phyloP scores from a whole-genome alignment of 179 eudicot species.

The Beta corolliflora region DNA sequence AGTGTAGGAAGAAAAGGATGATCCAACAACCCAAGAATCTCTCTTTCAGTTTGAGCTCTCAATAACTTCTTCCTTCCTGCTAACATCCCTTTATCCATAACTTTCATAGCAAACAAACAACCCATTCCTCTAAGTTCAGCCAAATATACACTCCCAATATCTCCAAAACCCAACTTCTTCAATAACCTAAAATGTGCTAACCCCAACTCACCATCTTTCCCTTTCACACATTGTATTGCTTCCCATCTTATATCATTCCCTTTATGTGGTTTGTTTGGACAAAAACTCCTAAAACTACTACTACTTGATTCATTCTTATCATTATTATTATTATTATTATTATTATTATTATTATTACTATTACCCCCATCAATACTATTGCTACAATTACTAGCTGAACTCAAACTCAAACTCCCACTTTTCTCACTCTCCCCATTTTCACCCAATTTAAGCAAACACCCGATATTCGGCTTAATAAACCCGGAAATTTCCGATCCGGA shows the following conservation, averaged over 20 bases:
- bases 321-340: too few relatives aligned
- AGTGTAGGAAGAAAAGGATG: slow-evolving; percentile 85
- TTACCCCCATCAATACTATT: slow-evolving; percentile 29
- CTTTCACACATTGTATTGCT: slow-evolving; percentile 57
- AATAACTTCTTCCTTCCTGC: slow-evolving; percentile 67
- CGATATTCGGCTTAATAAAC: background rate
- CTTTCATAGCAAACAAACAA: slow-evolving; percentile 81
- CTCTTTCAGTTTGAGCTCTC: slow-evolving; percentile 82
- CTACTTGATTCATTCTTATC: background rate
- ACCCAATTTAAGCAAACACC: slow-evolving; percentile 5
- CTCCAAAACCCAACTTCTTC: slow-evolving; percentile 87
- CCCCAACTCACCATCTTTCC: slow-evolving; percentile 63
- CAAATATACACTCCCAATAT: slow-evolving; percentile 84
- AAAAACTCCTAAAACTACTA: slow-evolving; percentile 42
- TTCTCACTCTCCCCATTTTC: slow-evolving; percentile 45
- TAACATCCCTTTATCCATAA: slow-evolving; percentile 80
- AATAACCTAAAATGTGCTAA: slow-evolving; percentile 67
- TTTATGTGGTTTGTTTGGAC: slow-evolving; percentile 63
- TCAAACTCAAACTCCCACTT: slow-evolving; percentile 46
- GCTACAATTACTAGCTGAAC: slow-evolving; percentile 37
- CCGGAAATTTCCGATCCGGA: slow-evolving; percentile 36
- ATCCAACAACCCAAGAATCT: slow-evolving; percentile 68
- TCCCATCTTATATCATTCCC: slow-evolving; percentile 75
- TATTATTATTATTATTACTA: background rate
- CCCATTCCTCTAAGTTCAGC: slow-evolving; percentile 75